Percentiles rank a stretch among this genome's conserved stretches.
Conservation (phyloP, 768 basidiomycete species). For the Phylloporus rhodoxanthus region DNA sequence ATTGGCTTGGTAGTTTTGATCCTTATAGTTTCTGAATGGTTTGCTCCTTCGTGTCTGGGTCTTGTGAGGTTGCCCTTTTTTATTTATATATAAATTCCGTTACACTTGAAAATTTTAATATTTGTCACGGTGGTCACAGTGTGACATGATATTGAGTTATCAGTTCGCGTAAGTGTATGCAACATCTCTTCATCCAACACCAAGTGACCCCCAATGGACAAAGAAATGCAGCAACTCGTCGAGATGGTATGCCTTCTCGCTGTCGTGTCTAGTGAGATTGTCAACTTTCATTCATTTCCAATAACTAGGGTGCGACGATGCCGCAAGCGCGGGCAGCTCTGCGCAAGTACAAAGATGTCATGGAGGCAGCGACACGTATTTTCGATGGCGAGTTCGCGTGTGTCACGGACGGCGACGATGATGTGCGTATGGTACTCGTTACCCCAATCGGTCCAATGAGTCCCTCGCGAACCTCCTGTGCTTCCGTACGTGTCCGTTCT, state of each 20-base stretch:
- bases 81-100: constrained; percentile 14
- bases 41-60: constrained; percentile 6
- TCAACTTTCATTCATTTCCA: constrained; percentile 1
- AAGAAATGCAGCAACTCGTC: constrained; percentile 54
- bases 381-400: constrained; percentile 82
- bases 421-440: constrained; percentile 40
- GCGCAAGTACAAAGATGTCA: constrained; percentile 78
- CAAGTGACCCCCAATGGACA: constrained; percentile 36
- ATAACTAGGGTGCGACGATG: constrained; percentile 66
- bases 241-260: constrained; percentile 42
- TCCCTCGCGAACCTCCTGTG: constrained; percentile 24
- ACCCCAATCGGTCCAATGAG: constrained; percentile 23
- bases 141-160: constrained; percentile 20
- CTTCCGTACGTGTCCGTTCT: constrained; percentile 15
- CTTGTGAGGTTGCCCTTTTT: constrained; percentile 8
- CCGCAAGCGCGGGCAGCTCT: constrained; percentile 82
- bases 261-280: not conserved
- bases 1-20: constrained; percentile 4
- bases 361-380: constrained; percentile 83
- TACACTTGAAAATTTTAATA: not conserved
- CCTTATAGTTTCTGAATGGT: not conserved
- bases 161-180: constrained; percentile 16
- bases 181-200: constrained; percentile 1
- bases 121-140: constrained; percentile 18
- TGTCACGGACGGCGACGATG: constrained; percentile 48